Percentiles rank a stretch among this genome's conserved stretches.
phyloP scores from a whole-genome alignment of 805 yeast species.

The Myxozyma udenii region DNA sequence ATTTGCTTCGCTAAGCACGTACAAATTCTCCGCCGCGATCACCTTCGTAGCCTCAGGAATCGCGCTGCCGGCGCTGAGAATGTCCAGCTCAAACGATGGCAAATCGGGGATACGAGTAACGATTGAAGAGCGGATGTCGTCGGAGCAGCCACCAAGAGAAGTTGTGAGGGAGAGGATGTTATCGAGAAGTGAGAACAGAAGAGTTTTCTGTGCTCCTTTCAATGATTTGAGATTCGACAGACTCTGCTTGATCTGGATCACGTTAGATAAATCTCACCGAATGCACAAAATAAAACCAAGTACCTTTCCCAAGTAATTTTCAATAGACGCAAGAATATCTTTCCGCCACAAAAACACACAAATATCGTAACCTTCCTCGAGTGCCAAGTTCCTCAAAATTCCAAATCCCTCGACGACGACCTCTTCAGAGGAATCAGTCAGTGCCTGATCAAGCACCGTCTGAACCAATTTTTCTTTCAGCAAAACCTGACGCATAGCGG shows the following conservation, averaged over 20 bases:
- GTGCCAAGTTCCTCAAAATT: conserved; percentile 68
- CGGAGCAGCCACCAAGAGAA: conserved; percentile 45
- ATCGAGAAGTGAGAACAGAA: conserved; percentile 66
- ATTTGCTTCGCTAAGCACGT: conserved; percentile 37
- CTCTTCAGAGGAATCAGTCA: conserved; percentile 69
- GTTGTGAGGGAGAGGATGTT: conserved; percentile 67
- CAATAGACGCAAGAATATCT: conserved; percentile 60
- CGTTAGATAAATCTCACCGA: conserved; percentile 2
- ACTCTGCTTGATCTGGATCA: neutral
- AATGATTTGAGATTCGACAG: neutral
- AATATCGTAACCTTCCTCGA: conserved; percentile 86
- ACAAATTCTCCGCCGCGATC: conserved; percentile 35
- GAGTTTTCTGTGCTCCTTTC: conserved; percentile 41
- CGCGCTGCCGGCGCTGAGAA: conserved; percentile 11
- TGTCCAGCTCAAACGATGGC: conserved; percentile 18
- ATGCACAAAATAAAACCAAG: neutral
- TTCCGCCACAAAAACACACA: conserved; percentile 73
- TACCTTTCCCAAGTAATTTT: conserved; percentile 15
- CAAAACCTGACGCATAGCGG: conserved; percentile 56
- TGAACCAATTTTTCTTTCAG: conserved; percentile 70
- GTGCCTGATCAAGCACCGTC: conserved; percentile 57
- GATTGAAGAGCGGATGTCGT: conserved; percentile 23
- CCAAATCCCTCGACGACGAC: conserved; percentile 80
- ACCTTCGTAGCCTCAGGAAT: conserved; percentile 22
- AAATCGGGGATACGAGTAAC: conserved; percentile 39